Conservation (phyloP, 2,329 filamentous ascomycete species). For the Sordariomycetes sp. region DNA sequence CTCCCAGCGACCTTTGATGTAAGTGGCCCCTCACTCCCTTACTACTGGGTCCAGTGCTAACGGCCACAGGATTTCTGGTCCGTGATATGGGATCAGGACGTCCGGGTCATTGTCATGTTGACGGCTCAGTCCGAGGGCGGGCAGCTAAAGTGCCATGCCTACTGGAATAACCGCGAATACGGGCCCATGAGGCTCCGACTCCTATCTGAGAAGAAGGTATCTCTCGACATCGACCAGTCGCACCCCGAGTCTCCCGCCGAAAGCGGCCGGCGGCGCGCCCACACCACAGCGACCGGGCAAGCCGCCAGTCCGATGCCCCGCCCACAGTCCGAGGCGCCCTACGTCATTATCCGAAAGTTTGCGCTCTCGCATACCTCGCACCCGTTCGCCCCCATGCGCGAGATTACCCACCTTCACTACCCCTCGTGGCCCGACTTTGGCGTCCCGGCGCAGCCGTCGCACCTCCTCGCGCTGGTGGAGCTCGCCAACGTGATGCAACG, state of each 20-base stretch:
- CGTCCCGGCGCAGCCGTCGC: constrained; percentile 74
- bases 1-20: constrained; percentile 85
- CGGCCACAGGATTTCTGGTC: constrained; percentile 84
- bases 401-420: constrained; percentile 92
- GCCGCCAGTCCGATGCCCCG: constrained; percentile 13
- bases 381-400: constrained; percentile 76
- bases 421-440: constrained; percentile 97
- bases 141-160: constrained; percentile 87
- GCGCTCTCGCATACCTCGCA: constrained; percentile 62
- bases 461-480: constrained; percentile 81
- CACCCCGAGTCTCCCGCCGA: constrained; percentile 15
- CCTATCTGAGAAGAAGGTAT: constrained; percentile 72
- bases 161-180: constrained; percentile 74
- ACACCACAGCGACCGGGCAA: constrained; percentile 32
- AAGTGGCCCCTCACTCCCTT: constrained; percentile 19
- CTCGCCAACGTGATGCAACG: constrained; percentile 66
- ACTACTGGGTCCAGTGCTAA: neutral
- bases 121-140: constrained; percentile 90
- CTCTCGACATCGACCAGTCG: constrained; percentile 48
- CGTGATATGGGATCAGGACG: constrained; percentile 91
- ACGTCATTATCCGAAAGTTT: constrained; percentile 78
- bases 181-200: constrained; percentile 62
- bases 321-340: constrained; percentile 42
- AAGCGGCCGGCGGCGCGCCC: constrained; percentile 34
- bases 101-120: constrained; percentile 89